Percentiles rank a stretch among this genome's conserved stretches.
phyloP scores from a whole-genome alignment of 495 filamentous ascomycete species.

The Neurospora sp. region DNA sequence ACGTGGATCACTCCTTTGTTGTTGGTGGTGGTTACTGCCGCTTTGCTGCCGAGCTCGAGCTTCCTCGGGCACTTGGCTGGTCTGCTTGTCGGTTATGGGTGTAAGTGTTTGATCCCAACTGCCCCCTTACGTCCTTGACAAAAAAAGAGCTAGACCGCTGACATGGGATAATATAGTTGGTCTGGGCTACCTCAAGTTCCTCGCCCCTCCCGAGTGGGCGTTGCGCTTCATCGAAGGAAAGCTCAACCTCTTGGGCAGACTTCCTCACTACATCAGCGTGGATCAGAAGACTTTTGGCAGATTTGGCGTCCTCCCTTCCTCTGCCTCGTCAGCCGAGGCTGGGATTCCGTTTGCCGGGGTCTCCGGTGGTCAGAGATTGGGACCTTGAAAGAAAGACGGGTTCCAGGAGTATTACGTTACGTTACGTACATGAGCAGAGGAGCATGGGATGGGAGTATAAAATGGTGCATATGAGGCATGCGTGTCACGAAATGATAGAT shows the following conservation, averaged over 20 bases:
- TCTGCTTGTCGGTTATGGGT: slow-evolving; percentile 71
- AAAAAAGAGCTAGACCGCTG: not conserved
- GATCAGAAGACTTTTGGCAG: slow-evolving; percentile 96
- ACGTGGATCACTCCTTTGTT: slow-evolving; percentile 86
- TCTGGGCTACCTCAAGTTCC: slow-evolving; percentile 71
- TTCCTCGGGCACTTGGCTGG: slow-evolving; percentile 81
- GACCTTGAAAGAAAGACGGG: not conserved
- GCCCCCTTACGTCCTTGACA: not conserved
- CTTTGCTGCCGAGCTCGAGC: slow-evolving; percentile 70
- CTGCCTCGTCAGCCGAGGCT: slow-evolving; percentile 28
- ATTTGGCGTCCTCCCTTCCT: slow-evolving; percentile 74
- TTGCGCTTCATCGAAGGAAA: slow-evolving; percentile 78
- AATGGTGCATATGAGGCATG: not conserved
- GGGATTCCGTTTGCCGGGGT: not conserved
- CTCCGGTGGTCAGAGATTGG: not conserved
- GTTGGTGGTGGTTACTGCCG: slow-evolving; percentile 55
- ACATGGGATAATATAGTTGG: slow-evolving; percentile 49
- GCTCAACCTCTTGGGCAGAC: slow-evolving; percentile 65
- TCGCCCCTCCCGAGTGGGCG: slow-evolving; percentile 73
- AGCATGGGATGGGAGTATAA: not conserved
- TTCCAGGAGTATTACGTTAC: not conserved
- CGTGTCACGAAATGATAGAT: not conserved
- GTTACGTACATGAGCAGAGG: not conserved
- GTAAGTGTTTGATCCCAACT: slow-evolving; percentile 40
- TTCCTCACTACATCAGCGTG: slow-evolving; percentile 83